Base-by-base conservation (phyloP, 495 filamentous ascomycete genomes). In the Aspergillus incahuasiensis region DNA sequence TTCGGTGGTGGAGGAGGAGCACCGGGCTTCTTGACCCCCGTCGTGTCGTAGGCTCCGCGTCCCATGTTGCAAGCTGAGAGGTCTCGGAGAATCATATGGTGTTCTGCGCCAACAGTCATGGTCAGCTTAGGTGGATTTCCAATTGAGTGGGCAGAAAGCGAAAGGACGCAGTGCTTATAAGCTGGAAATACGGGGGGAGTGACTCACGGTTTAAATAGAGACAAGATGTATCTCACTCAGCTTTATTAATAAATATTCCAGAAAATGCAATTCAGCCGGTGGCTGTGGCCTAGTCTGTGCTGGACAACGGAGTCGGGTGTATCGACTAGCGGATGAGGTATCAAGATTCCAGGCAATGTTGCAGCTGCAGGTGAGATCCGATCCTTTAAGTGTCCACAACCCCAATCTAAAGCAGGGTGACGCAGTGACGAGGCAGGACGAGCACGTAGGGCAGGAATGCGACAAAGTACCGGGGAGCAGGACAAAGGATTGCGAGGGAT, bases 31-130 rank as follows among this genome's bases (percentile, higher is more conserved):
- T 80, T 77, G 18, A 81, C 75, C 20, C 80, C 80, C 4, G 80
- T 83, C 51, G 80, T 83, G 57, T 83, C 80, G 59, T 83, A 83
- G 60, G 77, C 78, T 50, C 80, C 80, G 48, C 80, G 77, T 59
- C 80, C 80, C 80, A 83, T 82, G 65, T 82, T 82, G 66, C 66
- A 73, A 47, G 72, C 70, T 40, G 73, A 70, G 39, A 67, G 63
- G 50, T 76, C 74, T 66, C 74, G 70, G 48, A 73, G 66, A 58
- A 81, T 79, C 80, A 83, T 83, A 49, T 65, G 68, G 45, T 68
- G 66, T 47, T 72, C 73, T 76, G 67, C 60, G 32, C 51, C 60
- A 51, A 60, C 19, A 55, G 59, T 57, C 68, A 73, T 72, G 40
- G 60, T 75, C 59, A 74, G 69, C 63, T 19, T 35, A 40, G 21